Conservation (phyloP, 2,329 filamentous ascomycete genomes). For the Bimuria novae-zelandiae region DNA sequence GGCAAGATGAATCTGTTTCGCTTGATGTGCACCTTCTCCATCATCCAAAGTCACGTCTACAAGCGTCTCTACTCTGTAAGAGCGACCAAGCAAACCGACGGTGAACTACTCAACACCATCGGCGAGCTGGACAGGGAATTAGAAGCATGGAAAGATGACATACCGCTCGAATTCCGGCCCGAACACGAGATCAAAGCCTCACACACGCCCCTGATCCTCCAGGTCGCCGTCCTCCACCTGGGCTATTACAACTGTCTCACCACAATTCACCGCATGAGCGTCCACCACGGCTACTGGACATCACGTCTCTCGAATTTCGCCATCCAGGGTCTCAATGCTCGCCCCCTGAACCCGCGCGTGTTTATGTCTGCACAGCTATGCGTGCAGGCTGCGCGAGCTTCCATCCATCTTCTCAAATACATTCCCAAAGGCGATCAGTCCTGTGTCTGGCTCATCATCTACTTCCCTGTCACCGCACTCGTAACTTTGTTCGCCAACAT, state of each 20-base stretch:
- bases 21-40: conserved; percentile 86
- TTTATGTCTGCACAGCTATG: conserved; percentile 93
- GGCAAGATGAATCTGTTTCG: conserved; percentile 95
- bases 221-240: conserved; percentile 93
- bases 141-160: conserved; percentile 95
- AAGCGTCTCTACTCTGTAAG: conserved; percentile 90
- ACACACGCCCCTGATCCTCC: conserved; percentile 90
- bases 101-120: conserved; percentile 92
- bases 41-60: conserved; percentile 93
- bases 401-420: conserved; percentile 92
- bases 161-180: conserved; percentile 94
- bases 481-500: conserved; percentile 97
- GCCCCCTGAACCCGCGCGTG: conserved; percentile 88
- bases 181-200: conserved; percentile 94
- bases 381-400: conserved; percentile 88
- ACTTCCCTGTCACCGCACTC: conserved; percentile 93
- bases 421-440: conserved; percentile 93
- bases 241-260: conserved; percentile 98
- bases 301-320: conserved; percentile 93
- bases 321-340: conserved; percentile 88
- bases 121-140: conserved; percentile 83
- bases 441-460: conserved; percentile 95
- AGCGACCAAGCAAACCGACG: conserved; percentile 87
- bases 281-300: conserved; percentile 98
- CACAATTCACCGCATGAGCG: conserved; percentile 97